A percentile compares a stretch with the other conserved stretches of the same genome.
Conservation (phyloP, 2,329 filamentous ascomycete genomes). For the Aureobasidium musti region DNA sequence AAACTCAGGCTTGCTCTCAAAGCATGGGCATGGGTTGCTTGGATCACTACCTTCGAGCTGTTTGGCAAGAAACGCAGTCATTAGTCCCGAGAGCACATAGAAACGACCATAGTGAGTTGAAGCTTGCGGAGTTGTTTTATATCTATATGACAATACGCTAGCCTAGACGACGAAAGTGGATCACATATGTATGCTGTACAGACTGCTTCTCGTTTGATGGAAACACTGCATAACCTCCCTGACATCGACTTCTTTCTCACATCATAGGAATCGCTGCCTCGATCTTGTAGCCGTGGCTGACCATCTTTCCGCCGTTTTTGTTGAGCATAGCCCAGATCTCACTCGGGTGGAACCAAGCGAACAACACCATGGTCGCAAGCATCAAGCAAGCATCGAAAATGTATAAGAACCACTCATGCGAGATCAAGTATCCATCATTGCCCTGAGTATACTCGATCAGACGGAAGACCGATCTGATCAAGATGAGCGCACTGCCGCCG, state of each 20-base stretch:
- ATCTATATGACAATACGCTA: too few species aligned
- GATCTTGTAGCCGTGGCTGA: neutral
- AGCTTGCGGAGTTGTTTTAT: too few species aligned
- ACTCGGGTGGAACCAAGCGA: conserved; percentile 35
- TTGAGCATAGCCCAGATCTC: conserved; percentile 19
- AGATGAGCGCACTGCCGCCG: conserved; percentile 48
- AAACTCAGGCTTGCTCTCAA: too few species aligned
- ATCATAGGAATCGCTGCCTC: conserved; percentile 9
- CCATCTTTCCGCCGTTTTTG: conserved; percentile 22
- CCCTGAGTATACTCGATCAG: conserved; percentile 54
- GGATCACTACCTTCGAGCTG: too few species aligned
- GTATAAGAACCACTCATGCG: conserved; percentile 48
- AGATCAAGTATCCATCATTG: conserved; percentile 48
- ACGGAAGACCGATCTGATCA: conserved; percentile 53
- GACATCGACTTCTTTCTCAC: neutral
- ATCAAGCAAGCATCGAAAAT: conserved; percentile 38
- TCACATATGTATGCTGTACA: too few species aligned
- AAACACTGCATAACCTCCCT: too few species aligned
- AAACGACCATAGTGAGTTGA: too few species aligned
- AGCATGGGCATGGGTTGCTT: too few species aligned
- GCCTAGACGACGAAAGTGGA: too few species aligned
- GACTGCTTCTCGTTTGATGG: too few species aligned
- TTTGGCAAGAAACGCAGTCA: too few species aligned
- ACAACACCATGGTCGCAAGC: conserved; percentile 34
- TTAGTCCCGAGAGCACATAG: too few species aligned